Percentiles rank a stretch among this genome's conserved stretches.
Evolutionary conservation across 352 stramenopile species (phyloP).

Genomic region (Globisporangium yorkense): DNA sequence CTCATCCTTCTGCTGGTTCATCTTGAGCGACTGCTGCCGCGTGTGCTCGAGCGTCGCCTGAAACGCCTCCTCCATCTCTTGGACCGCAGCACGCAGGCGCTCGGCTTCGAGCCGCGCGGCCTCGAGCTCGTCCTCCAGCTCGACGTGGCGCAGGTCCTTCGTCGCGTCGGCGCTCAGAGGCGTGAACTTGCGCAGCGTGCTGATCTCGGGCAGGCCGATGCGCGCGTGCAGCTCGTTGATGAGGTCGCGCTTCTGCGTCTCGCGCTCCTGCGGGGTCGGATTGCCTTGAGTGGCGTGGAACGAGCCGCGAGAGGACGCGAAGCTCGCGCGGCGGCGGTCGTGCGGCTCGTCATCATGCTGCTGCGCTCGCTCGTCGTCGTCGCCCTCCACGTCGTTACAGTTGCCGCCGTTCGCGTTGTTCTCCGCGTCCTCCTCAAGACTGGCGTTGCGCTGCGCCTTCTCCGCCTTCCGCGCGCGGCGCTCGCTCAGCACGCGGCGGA

Average conservation of each 20-base stretch:
- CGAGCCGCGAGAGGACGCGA: neutral
- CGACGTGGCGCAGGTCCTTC: conserved; percentile 35
- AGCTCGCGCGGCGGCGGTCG: neutral
- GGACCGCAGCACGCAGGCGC: conserved; percentile 42
- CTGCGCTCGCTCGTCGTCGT: conserved; percentile 1
- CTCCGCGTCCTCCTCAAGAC: conserved; percentile 4
- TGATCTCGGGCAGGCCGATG: conserved; percentile 67
- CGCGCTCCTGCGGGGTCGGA: conserved; percentile 20
- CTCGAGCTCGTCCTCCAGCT: conserved; percentile 54
- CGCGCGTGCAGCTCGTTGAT: conserved; percentile 70
- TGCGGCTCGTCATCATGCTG: neutral
- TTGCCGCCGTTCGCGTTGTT: conserved; percentile 7
- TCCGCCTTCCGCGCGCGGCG: conserved; percentile 42
- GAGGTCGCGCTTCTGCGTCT: conserved; percentile 59
- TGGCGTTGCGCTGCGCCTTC: conserved; percentile 14
- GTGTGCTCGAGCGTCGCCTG: conserved; percentile 39
- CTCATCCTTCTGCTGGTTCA: conserved; percentile 50
- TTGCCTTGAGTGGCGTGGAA: neutral
- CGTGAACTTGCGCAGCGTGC: conserved; percentile 61
- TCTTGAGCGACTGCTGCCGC: conserved; percentile 46
- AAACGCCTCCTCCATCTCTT: conserved; percentile 57
- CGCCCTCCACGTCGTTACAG: conserved; percentile 13
- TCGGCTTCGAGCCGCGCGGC: conserved; percentile 48
- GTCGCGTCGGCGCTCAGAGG: conserved; percentile 44
- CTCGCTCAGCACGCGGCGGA: conserved; percentile 40